These are phyloP conservation scores for Naganishia sp. DNA, from an alignment of 1,284 basidiomycete genomes.

Conservation along the genomic window DNA sequence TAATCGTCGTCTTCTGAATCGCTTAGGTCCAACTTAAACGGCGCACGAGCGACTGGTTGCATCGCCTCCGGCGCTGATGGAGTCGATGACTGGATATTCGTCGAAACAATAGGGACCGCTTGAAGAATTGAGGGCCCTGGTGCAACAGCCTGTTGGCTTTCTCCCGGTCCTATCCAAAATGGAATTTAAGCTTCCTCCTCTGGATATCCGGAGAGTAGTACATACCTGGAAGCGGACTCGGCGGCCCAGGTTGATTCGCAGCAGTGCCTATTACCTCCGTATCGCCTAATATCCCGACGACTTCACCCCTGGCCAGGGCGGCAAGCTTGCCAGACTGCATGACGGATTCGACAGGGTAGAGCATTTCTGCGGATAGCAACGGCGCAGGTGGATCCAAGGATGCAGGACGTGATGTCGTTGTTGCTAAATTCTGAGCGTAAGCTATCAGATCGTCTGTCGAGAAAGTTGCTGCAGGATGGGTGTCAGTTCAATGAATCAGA, in stretches of 20 bases:
- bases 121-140: background rate
- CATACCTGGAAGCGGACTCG: background rate
- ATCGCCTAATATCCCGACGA: conserved; percentile 23
- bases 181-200: too few species aligned
- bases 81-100: background rate
- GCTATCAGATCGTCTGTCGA: conserved; percentile 10
- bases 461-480: background rate
- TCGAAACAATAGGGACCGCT: too few species aligned
- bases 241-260: conserved; percentile 9
- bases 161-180: too few species aligned
- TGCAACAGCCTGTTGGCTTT: too few species aligned
- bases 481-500: background rate
- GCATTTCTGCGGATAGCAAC: conserved; percentile 18
- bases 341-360: conserved; percentile 26
- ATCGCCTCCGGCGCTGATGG: background rate
- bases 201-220: background rate
- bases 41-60: conserved; percentile 8
- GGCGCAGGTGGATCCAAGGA: conserved; percentile 18
- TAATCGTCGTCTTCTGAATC: conserved; percentile 30
- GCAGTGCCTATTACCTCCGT: conserved; percentile 14
- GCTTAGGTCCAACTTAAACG: conserved; percentile 31
- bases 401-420: conserved; percentile 18
- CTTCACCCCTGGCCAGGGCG: conserved; percentile 22
- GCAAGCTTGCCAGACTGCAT: conserved; percentile 30
- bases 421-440: conserved; percentile 16